Percentiles rank a stretch among this genome's conserved stretches.
Evolutionary conservation across 805 yeast genomes (phyloP).

Genomic region (Hanseniaspora pseudoguilliermondii): DNA sequence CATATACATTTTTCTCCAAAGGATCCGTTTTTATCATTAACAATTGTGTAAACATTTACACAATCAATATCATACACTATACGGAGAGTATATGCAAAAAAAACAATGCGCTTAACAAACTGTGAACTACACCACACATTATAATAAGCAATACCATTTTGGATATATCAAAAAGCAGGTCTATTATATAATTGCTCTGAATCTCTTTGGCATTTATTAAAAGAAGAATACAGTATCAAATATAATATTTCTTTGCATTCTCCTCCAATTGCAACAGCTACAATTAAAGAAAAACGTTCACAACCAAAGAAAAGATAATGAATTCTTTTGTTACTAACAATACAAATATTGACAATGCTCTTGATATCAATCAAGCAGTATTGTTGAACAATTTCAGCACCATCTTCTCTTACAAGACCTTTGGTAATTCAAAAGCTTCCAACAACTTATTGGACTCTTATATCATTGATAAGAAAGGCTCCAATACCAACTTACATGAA

Average conservation of each 20-base stretch:
- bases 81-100: not conserved
- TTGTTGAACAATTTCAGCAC: constrained; percentile 39
- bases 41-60: too few relatives aligned
- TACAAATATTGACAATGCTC: constrained; percentile 42
- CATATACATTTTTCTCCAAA: too few relatives aligned
- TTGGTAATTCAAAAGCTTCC: constrained; percentile 37
- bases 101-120: not conserved
- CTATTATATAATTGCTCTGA: too few relatives aligned
- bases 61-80: too few relatives aligned
- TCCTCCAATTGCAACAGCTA: too few relatives aligned
- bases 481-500: constrained; percentile 22
- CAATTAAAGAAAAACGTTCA: not conserved
- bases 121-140: not conserved
- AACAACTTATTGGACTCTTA: constrained; percentile 43
- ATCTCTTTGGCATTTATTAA: too few relatives aligned
- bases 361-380: constrained; percentile 41
- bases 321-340: not conserved
- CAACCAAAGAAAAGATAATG: not conserved
- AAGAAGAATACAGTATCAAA: too few relatives aligned
- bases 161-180: too few relatives aligned
- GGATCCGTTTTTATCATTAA: too few relatives aligned
- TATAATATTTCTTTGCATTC: too few relatives aligned
- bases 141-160: not conserved
- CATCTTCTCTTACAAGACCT: constrained; percentile 58
- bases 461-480: constrained; percentile 22